Conservation (phyloP, 192 early-diverging fungal genomes). For the Backusella liffmaniae region DNA sequence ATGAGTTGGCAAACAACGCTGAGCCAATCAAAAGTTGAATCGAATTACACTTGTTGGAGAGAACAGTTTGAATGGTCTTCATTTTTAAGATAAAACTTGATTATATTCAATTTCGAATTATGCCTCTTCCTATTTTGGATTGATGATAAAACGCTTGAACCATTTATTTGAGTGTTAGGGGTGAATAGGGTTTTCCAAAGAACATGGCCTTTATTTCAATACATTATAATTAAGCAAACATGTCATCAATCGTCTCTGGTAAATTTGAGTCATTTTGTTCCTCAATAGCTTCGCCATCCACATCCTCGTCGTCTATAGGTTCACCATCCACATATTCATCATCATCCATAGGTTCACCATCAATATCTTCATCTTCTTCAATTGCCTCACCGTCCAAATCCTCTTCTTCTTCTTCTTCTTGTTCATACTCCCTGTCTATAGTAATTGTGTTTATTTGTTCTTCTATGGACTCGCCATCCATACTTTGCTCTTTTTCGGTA, state of each 20-base stretch:
- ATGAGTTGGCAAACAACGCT: no score
- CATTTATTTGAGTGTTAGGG: not conserved
- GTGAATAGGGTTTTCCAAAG: not conserved
- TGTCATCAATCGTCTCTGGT: constrained; percentile 12
- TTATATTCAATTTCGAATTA: no score
- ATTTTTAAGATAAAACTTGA: no score
- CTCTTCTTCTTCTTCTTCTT: not conserved
- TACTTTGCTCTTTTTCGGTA: constrained; percentile 32
- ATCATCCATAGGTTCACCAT: constrained; percentile 27
- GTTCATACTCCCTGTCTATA: no score
- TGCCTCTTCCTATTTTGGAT: not conserved
- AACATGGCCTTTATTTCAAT: not conserved
- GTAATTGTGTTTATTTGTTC: not conserved
- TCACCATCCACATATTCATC: not conserved
- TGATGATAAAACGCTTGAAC: not conserved
- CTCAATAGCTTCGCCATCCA: not conserved
- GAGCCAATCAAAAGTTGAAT: no score
- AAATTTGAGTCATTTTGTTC: not conserved
- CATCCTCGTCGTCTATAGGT: not conserved
- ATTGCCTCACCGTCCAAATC: constrained; percentile 47
- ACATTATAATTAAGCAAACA: constrained; percentile 11
- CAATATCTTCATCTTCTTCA: constrained; percentile 29
- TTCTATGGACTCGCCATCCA: constrained; percentile 34
- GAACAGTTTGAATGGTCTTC: no score
- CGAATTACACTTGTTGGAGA: no score